Conservation (phyloP, 164 flowering plant genomes). For the Aristolochia contorta region DNA sequence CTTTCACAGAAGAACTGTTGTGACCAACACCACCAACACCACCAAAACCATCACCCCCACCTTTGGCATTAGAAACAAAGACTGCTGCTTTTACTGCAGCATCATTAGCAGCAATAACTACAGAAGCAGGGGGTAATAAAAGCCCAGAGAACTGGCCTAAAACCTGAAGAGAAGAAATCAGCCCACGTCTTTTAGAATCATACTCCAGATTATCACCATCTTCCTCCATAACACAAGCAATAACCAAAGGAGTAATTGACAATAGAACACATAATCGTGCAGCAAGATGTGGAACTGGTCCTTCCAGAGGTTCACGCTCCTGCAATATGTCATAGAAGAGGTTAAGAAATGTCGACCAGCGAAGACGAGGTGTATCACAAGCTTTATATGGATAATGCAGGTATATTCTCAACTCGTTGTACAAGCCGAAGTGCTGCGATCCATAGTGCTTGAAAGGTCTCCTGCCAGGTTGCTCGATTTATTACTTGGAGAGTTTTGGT, state of each 20-base stretch:
- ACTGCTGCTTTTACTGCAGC: slow-evolving; percentile 74
- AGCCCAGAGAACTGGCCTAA: slow-evolving; percentile 68
- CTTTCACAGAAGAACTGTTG: slow-evolving; percentile 23
- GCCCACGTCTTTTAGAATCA: slow-evolving; percentile 27
- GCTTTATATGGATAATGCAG: slow-evolving; percentile 1
- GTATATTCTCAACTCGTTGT: slow-evolving; percentile 56
- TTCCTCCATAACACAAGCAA: slow-evolving; percentile 53
- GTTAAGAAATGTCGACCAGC: slow-evolving; percentile 7
- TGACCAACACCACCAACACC: slow-evolving; percentile 17
- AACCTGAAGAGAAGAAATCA: slow-evolving; percentile 60
- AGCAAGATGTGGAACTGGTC: slow-evolving; percentile 88
- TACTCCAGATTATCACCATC: slow-evolving; percentile 20
- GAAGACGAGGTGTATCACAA: background rate
- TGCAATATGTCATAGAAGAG: slow-evolving; percentile 21
- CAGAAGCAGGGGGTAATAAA: slow-evolving; percentile 54
- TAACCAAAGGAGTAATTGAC: slow-evolving; percentile 63
- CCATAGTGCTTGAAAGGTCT: slow-evolving; percentile 84
- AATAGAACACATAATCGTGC: slow-evolving; percentile 74
- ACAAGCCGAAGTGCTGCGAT: slow-evolving; percentile 81
- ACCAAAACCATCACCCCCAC: slow-evolving; percentile 21
- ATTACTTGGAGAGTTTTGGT: slow-evolving; percentile 56
- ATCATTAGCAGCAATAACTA: slow-evolving; percentile 48
- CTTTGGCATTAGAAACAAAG: slow-evolving; percentile 35
- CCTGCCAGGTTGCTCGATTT: slow-evolving; percentile 78
- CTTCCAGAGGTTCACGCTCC: slow-evolving; percentile 91